Percentiles rank a stretch among this genome's conserved stretches.
Conservation (phyloP, 257 asterid genomes). For the Solanum chiquidenum region DNA sequence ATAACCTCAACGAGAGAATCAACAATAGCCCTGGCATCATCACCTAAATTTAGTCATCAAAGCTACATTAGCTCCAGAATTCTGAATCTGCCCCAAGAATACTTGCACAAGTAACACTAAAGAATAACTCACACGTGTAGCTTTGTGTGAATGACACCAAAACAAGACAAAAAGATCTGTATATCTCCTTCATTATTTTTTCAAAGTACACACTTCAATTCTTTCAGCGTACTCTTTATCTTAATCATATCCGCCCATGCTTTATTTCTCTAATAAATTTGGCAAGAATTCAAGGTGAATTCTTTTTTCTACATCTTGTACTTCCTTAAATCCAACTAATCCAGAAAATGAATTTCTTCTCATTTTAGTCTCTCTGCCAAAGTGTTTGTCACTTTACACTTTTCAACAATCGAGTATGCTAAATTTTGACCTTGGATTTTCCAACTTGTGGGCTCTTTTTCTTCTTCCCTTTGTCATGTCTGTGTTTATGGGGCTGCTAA, state of each 20-base stretch:
- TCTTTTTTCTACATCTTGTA: not conserved
- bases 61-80: constrained; percentile 3
- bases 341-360: not conserved
- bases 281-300: not conserved
- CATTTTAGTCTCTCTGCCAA: not conserved
- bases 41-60: constrained; percentile 29
- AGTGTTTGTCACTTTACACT: not conserved
- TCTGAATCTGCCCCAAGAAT: not conserved
- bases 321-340: not conserved
- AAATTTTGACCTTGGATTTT: not conserved
- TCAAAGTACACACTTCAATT: not conserved
- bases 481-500: not conserved
- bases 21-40: constrained; percentile 34
- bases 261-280: not conserved
- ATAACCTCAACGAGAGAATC: constrained; percentile 53
- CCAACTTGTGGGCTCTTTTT: not conserved
- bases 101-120: not conserved
- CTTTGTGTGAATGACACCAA: not conserved
- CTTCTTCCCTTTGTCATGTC: not conserved
- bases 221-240: not conserved
- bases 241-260: not conserved
- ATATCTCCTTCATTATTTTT: not conserved
- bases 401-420: not conserved
- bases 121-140: not conserved
- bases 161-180: not conserved